phyloP scores from a whole-genome alignment of 208 protist species.

The Crithidia fasciculata region DNA sequence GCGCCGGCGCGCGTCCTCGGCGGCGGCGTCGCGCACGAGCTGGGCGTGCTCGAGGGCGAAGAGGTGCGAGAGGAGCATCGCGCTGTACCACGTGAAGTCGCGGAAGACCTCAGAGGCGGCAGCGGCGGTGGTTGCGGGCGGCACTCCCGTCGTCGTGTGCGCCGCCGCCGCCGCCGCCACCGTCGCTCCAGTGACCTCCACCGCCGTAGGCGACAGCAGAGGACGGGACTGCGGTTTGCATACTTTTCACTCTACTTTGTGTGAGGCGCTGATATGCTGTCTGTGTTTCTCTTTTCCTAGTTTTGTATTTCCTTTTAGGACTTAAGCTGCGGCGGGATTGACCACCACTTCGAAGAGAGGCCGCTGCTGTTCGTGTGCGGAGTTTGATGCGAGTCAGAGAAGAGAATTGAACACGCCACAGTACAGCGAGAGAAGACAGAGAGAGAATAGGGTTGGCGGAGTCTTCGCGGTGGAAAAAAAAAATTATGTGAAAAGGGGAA shows the following conservation, averaged over 20 bases:
- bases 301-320: background rate
- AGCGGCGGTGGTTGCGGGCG: background rate
- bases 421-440: background rate
- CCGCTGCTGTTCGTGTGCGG: too few relatives aligned
- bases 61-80: conserved; percentile 48
- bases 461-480: background rate
- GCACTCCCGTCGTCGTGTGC: background rate
- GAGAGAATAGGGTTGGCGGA: background rate
- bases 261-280: too few relatives aligned
- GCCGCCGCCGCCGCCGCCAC: background rate
- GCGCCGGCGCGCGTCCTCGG: conserved; percentile 22
- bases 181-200: conserved; percentile 15
- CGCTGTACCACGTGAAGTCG: conserved; percentile 49
- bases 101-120: conserved; percentile 26
- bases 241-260: background rate
- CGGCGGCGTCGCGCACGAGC: conserved; percentile 21
- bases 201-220: background rate
- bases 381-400: too few relatives aligned
- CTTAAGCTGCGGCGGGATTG: too few relatives aligned
- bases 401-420: too few relatives aligned
- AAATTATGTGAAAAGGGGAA: background rate
- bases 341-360: too few relatives aligned
- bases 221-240: background rate
- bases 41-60: conserved; percentile 44
- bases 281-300: background rate